Conservation (phyloP, 2,329 filamentous ascomycete species). For the Pseudovirgaria hyperparasitica region DNA sequence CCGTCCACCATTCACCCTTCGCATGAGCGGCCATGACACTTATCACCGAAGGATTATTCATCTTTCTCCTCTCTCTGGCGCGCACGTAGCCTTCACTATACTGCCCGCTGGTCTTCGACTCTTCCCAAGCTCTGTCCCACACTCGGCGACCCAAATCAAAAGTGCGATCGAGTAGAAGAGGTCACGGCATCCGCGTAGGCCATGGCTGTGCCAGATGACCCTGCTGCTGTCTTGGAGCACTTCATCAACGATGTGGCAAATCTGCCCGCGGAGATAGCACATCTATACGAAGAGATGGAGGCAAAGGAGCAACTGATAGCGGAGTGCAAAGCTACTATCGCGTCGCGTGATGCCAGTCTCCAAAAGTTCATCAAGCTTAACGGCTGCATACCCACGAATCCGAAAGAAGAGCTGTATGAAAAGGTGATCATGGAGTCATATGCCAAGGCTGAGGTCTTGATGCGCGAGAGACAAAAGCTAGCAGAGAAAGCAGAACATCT, state of each 20-base stretch:
- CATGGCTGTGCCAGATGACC: constrained; percentile 40
- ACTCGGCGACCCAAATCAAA: no score
- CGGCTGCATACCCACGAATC: constrained; percentile 59
- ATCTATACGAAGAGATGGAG: constrained; percentile 71
- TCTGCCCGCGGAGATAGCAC: constrained; percentile 68
- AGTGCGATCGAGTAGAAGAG: no score
- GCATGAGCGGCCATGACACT: no score
- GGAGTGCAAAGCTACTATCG: constrained; percentile 56
- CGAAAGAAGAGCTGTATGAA: constrained; percentile 58
- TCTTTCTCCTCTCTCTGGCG: no score
- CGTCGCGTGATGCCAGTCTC: constrained; percentile 59
- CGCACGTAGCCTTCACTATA: no score
- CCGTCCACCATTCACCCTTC: no score
- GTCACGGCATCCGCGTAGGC: not conserved
- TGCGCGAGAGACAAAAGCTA: constrained; percentile 62
- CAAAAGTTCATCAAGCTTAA: constrained; percentile 73
- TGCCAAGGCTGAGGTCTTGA: constrained; percentile 54
- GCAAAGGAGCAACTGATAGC: constrained; percentile 65
- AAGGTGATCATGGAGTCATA: constrained; percentile 56
- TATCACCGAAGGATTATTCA: no score
- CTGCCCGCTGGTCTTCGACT: no score
- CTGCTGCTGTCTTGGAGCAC: constrained; percentile 62
- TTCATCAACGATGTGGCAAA: constrained; percentile 67
- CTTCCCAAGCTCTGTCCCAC: no score
- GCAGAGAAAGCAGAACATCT: constrained; percentile 50